phyloP scores from a whole-genome alignment of 306 rosid species.

The Cucurbita argyrosperma region DNA sequence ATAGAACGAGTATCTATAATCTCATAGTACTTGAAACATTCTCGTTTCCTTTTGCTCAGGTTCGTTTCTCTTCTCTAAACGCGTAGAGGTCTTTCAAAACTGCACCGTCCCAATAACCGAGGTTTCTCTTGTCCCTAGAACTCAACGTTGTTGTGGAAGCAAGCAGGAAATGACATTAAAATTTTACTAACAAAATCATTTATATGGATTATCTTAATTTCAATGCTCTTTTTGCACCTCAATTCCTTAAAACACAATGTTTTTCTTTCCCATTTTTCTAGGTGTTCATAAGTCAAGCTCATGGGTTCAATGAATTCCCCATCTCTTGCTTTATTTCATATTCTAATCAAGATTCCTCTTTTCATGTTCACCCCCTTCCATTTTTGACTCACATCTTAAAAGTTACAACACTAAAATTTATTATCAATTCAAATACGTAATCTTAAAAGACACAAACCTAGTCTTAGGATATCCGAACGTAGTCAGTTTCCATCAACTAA shows the following conservation, averaged over 20 bases:
- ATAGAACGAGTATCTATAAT: too few species aligned
- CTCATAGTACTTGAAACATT: too few species aligned
- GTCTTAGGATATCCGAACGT: too few species aligned
- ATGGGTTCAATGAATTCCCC: not conserved
- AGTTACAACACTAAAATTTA: too few species aligned
- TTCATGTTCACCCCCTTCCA: too few species aligned
- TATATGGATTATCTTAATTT: not conserved
- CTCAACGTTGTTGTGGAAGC: not conserved
- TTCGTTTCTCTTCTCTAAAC: not conserved
- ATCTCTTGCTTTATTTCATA: not conserved
- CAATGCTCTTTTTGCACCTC: not conserved
- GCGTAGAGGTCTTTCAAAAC: not conserved
- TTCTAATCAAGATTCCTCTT: not conserved
- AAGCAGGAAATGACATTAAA: not conserved
- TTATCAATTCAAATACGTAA: too few species aligned
- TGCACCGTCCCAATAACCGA: not conserved
- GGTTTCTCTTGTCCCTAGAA: not conserved
- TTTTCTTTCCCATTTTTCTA: not conserved
- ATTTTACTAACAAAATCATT: not conserved
- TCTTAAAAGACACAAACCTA: too few species aligned
- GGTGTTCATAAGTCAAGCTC: not conserved
- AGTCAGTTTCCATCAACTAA: too few species aligned
- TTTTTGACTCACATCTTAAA: too few species aligned
- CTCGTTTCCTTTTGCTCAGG: too few species aligned
- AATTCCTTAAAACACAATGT: not conserved